Base-by-base conservation (phyloP, 75 land plant species). In the Adiantum capillusveneris region DNA sequence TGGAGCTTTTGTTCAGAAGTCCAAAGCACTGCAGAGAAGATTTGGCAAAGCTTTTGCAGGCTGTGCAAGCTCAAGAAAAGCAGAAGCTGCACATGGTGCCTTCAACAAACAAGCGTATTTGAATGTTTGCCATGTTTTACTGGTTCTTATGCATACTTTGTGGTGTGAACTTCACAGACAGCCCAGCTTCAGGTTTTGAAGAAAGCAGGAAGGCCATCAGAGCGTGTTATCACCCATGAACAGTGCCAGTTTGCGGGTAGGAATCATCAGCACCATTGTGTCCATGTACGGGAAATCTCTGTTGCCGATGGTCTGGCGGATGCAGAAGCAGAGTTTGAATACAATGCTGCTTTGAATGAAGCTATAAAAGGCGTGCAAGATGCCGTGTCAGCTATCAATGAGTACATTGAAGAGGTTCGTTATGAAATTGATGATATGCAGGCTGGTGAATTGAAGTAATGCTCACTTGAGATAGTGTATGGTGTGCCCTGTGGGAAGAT, bases 151-250 rank as follows among this genome's bases (percentile, higher is more conserved):
- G n/a, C n/a, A n/a, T n/a, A n/a, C n/a, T n/a, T n/a, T n/a, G n/a
- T n/a, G n/a, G 37, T 34, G 9, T 34, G 37, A 34, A 9, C 37
- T 34, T 29, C 11, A 14, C 46, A 91, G 97, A 84, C 92, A 25
- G 88, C 78, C 26, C 79, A 66, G 60, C 75, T 91, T 46, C 97
- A 91, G 58, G 68, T 91, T 13, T 61, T 91, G 72, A 87, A 82
- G 70, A 91, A 82, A 72, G 91, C 88, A 14, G 92, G 92, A 18
- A 72, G 88, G 2, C 97, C 97, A 20, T 91, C 97, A 37, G 88
- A 91, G 39, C 83, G 97, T 1, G 61, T 74, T 16, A 74, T 73
- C 29, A 81, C 64, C 60, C 86, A 86, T 60, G 80, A 68, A n/a
- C 61, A 69, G n/a, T 82, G 85, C 58, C 58, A 30, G 44, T 80